Evolutionary conservation across 2,329 filamentous ascomycete species (phyloP).

Genomic region (Teratosphaeria viscida): DNA sequence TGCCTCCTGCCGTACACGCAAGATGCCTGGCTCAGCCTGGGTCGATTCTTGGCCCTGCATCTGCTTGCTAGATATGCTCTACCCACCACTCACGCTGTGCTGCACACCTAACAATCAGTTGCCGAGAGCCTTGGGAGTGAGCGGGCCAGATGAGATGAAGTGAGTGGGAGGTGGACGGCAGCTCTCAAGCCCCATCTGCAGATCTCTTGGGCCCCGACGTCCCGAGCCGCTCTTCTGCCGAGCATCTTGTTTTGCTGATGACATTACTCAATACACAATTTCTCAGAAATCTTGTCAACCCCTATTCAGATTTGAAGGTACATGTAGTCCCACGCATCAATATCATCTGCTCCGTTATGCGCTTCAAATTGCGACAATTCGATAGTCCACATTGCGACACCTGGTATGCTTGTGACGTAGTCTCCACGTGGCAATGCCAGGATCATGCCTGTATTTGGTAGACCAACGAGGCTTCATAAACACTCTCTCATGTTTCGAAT

Average conservation of each 20-base stretch:
- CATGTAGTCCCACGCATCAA: not conserved
- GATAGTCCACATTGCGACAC: not conserved
- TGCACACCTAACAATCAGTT: not conserved
- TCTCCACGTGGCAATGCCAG: not conserved
- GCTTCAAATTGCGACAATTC: not conserved
- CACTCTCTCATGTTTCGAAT: not conserved
- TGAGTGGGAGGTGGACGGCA: too few species aligned
- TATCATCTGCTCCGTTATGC: not conserved
- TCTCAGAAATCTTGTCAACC: not conserved
- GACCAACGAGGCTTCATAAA: not conserved
- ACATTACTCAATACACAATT: too few species aligned
- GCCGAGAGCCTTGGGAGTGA: not conserved
- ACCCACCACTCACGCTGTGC: not conserved
- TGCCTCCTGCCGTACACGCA: conserved; percentile 18
- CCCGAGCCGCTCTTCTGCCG: not conserved
- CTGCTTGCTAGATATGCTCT: not conserved
- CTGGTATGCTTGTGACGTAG: not conserved
- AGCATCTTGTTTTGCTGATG: not conserved
- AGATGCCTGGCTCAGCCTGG: not conserved
- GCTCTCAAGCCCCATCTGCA: not conserved
- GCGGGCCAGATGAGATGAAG: not conserved
- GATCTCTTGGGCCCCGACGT: not conserved
- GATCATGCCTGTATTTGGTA: not conserved
- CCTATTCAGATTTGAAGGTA: not conserved
- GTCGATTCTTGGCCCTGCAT: not conserved